Percentiles rank a stretch among this genome's conserved stretches.
Evolutionary conservation across 2,329 filamentous ascomycete genomes (phyloP).

Genomic region (Cladosporium phlei): DNA sequence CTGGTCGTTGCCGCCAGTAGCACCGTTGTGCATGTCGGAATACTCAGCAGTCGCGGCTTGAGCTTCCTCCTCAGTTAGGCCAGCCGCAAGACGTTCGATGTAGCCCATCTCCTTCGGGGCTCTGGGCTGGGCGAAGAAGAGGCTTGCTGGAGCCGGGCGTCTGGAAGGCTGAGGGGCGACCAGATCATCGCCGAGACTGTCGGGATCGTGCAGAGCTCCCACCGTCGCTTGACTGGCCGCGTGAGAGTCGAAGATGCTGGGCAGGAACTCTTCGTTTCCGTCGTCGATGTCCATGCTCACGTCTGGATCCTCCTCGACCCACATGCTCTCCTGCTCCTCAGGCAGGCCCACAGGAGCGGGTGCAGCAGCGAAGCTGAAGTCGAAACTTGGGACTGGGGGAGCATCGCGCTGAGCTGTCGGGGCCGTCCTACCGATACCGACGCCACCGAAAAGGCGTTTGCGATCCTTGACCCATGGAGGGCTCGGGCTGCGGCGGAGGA

Average conservation of each 20-base stretch:
- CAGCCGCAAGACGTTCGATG: slow-evolving; percentile 10
- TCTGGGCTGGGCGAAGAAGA: neutral
- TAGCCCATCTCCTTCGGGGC: slow-evolving; percentile 6
- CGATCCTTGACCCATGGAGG: slow-evolving; percentile 13
- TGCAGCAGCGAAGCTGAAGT: slow-evolving; percentile 7
- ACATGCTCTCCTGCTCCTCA: slow-evolving; percentile 11
- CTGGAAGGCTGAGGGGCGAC: no score
- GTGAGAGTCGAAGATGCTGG: slow-evolving; percentile 8
- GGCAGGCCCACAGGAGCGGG: neutral
- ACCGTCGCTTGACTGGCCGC: no score
- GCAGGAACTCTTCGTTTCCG: neutral
- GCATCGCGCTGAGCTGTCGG: neutral
- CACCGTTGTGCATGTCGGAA: neutral
- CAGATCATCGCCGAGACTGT: no score
- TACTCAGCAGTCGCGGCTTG: neutral
- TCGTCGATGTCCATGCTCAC: neutral
- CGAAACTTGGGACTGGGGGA: neutral
- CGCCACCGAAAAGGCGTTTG: slow-evolving; percentile 12
- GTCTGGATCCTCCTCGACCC: slow-evolving; percentile 8
- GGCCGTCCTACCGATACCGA: slow-evolving; percentile 5
- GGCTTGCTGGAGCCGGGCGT: neutral
- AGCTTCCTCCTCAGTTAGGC: neutral
- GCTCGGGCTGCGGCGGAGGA: slow-evolving; percentile 13
- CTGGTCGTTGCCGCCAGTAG: neutral
- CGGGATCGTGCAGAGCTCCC: no score